phyloP scores from a whole-genome alignment of 768 basidiomycete genomes.

The Termitomyces eurrhizus region DNA sequence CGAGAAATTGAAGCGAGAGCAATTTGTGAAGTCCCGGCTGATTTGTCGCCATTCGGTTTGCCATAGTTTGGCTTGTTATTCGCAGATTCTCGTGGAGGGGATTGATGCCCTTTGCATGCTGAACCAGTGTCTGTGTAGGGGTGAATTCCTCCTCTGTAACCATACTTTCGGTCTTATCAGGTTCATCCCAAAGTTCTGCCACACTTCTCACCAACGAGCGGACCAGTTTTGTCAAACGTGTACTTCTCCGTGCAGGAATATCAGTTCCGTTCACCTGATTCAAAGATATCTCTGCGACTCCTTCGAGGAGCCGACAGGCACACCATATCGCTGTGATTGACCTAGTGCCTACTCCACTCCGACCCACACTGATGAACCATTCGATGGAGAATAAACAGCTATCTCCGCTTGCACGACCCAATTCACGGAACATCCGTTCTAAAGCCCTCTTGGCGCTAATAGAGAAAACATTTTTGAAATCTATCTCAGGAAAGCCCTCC shows the following conservation, averaged over 20 bases:
- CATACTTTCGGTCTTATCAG: conserved; percentile 16
- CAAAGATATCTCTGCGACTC: conserved; percentile 51
- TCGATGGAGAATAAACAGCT: conserved; percentile 73
- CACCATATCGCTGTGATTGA: conserved; percentile 83
- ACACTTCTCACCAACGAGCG: conserved; percentile 60
- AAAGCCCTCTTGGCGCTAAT: conserved; percentile 50
- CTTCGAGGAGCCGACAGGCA: conserved; percentile 71
- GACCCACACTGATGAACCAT: conserved; percentile 67
- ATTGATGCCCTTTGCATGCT: conserved; percentile 64
- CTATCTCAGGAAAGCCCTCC: conserved; percentile 54
- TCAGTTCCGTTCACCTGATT: conserved; percentile 24
- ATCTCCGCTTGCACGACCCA: conserved; percentile 70
- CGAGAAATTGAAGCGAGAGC: conserved; percentile 70
- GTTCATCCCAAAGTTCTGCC: conserved; percentile 68
- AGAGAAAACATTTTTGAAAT: conserved; percentile 52
- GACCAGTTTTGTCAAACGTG: conserved; percentile 58
- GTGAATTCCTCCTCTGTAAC: conserved; percentile 21
- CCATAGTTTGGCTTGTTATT: conserved; percentile 35
- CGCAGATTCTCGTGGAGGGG: conserved; percentile 56
- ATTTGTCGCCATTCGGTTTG: conserved; percentile 23
- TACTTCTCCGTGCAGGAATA: conserved; percentile 32
- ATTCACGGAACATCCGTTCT: conserved; percentile 65
- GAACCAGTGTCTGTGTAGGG: conserved; percentile 34
- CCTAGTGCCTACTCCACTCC: conserved; percentile 36
- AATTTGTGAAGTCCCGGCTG: conserved; percentile 69